Evolutionary conservation across 805 yeast genomes (phyloP).

Genomic region (Starmerella geochares): DNA sequence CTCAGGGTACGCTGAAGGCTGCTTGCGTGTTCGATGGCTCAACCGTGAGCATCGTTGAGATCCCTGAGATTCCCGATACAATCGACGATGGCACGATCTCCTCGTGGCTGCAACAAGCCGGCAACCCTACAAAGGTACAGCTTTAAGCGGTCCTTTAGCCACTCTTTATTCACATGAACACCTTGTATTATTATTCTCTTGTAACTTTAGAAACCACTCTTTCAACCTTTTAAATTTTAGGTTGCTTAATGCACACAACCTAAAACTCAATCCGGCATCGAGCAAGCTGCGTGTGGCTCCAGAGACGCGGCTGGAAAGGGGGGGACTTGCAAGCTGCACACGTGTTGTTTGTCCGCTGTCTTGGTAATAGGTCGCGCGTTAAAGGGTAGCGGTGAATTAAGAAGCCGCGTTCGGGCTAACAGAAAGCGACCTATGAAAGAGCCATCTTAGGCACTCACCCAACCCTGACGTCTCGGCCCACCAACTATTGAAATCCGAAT

Average conservation of each 20-base stretch:
- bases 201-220: neutral
- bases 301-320: too few species aligned
- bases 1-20: slow-evolving; percentile 65
- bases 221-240: neutral
- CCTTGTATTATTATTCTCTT: neutral
- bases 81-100: slow-evolving; percentile 48
- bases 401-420: too few species aligned
- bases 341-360: too few species aligned
- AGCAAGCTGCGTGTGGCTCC: too few species aligned
- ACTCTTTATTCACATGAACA: neutral
- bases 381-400: too few species aligned
- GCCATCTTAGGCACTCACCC: neutral
- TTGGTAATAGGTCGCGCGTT: too few species aligned
- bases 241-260: too few species aligned
- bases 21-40: slow-evolving; percentile 68
- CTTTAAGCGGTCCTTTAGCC: neutral
- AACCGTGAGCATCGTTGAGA: slow-evolving; percentile 43
- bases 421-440: neutral
- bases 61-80: slow-evolving; percentile 50
- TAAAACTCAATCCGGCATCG: too few species aligned
- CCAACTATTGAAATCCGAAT: too few species aligned
- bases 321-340: too few species aligned
- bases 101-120: slow-evolving; percentile 31
- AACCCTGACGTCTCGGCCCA: too few species aligned
- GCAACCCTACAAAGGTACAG: slow-evolving; percentile 37